A percentile compares a stretch with the other conserved stretches of the same genome.
phyloP scores from a whole-genome alignment of 2,329 filamentous ascomycete species.

The Fusarium proliferatum region DNA sequence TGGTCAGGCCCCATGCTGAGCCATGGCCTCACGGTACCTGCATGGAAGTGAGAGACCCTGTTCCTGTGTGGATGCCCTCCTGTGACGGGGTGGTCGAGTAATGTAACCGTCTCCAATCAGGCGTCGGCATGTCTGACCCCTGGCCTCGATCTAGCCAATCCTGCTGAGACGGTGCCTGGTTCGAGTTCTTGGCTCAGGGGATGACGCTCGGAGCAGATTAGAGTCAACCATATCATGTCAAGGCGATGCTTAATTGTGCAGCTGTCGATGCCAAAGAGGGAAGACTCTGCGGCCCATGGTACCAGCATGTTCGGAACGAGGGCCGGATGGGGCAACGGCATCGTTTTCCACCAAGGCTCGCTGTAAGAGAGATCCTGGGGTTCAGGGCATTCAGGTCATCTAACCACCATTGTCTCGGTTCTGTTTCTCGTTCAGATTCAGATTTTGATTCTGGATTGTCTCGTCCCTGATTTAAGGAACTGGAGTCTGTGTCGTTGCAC shows the following conservation, averaged over 20 bases:
- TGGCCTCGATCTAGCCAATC: constrained; percentile 39
- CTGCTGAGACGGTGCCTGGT: constrained; percentile 24
- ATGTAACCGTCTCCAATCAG: constrained; percentile 45
- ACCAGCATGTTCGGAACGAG: constrained; percentile 32
- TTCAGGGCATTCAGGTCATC: background rate
- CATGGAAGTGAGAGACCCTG: constrained; percentile 32
- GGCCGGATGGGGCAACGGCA: constrained; percentile 30
- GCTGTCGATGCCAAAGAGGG: constrained; percentile 10
- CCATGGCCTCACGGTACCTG: constrained; percentile 19
- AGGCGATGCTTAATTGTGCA: constrained; percentile 27
- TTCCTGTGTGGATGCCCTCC: constrained; percentile 29
- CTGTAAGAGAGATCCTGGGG: constrained; percentile 8
- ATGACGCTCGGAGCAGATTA: constrained; percentile 36
- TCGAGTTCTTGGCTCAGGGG: constrained; percentile 30
- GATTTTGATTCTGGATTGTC: constrained; percentile 13
- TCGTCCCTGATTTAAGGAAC: constrained; percentile 12
- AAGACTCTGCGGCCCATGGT: constrained; percentile 3
- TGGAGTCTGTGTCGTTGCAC: constrained; percentile 2
- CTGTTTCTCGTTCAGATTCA: constrained; percentile 8
- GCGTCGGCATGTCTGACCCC: constrained; percentile 34
- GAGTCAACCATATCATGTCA: constrained; percentile 28
- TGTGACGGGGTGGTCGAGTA: constrained; percentile 33
- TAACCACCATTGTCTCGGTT: constrained; percentile 23
- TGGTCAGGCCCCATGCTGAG: constrained; percentile 24
- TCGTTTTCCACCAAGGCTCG: constrained; percentile 2